phyloP scores from a whole-genome alignment of 2,329 filamentous ascomycete species.

The Endocalyx cinctus region DNA sequence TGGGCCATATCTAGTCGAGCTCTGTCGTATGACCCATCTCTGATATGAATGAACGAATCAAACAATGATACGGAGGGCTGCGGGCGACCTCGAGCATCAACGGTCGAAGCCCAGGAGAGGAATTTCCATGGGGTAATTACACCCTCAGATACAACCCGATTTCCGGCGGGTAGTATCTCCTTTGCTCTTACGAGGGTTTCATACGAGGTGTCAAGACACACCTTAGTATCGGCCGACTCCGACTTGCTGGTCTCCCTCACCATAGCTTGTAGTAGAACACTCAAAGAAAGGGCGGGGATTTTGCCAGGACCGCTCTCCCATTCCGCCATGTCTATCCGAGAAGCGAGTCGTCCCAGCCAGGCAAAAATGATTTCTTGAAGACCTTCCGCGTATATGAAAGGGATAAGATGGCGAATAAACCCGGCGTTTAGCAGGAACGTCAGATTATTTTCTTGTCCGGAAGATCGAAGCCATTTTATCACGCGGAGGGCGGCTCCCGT shows the following conservation, averaged over 20 bases:
- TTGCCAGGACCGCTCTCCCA: conserved; percentile 12
- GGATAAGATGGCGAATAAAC: conserved; percentile 37
- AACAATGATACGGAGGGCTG: conserved; percentile 45
- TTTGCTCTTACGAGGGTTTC: conserved; percentile 43
- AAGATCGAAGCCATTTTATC: conserved; percentile 49
- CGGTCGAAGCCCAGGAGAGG: conserved; percentile 49
- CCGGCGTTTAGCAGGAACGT: conserved; percentile 37
- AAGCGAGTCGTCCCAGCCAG: conserved; percentile 43
- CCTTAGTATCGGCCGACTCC: conserved; percentile 23
- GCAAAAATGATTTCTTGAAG: conserved; percentile 47
- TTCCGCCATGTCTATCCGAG: conserved; percentile 13
- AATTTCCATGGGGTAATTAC: conserved; percentile 40
- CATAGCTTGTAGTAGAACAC: no score
- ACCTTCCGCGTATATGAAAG: conserved; percentile 49
- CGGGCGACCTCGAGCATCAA: conserved; percentile 41
- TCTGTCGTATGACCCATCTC: conserved; percentile 36
- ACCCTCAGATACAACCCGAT: conserved; percentile 29
- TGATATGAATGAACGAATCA: conserved; percentile 46
- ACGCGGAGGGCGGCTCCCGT: conserved; percentile 45
- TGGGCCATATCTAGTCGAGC: conserved; percentile 47
- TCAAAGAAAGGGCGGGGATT: conserved; percentile 19
- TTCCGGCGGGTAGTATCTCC: conserved; percentile 32
- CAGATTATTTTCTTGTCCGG: conserved; percentile 42
- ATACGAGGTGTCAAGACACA: conserved; percentile 47
- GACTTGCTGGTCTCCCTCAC: conserved; percentile 27